Base-by-base conservation (phyloP, 2,329 filamentous ascomycete genomes). In the Fusarium begoniae region DNA sequence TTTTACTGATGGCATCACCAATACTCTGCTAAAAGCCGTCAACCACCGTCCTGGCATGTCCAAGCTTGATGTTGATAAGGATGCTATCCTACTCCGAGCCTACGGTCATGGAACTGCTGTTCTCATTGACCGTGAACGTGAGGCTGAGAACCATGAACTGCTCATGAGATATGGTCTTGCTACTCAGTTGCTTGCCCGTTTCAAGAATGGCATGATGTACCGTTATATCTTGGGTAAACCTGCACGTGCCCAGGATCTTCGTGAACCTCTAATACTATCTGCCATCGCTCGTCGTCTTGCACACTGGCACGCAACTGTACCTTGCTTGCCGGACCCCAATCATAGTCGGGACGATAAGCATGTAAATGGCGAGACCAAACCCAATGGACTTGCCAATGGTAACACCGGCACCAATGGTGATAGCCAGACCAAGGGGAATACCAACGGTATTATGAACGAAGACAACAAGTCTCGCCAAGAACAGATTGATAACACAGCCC, bases 1-100 rank as follows among this genome's bases (percentile, higher is more conserved):
- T 74, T 99, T 98, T 86, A 99, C 95, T 44, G 96, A 99, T 80
- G 96, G 96, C 80, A 99, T 98, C 84, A 99, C 96, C 75, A 99
- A 99, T 84, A 98, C 95, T 56, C 86, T 96, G 55, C 87, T 95
- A 73, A 95, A 95, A 82, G 91, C 92, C n/a, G 84, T 93, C 80
- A 94, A 94, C 81, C 89, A 87, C 75, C 87, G 87, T 32, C 82
- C 85, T 2, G 94, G 93, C 56, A 86, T 92, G 75, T 92, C 93
- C 57, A 89, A 93, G 77, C 72, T 79, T n/a, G 90, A 95, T 60
- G 88, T 96, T 75, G 95, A 98, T 83, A 88, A 89, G 70, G 94
- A 97, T 75, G 93, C 96, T 40, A 90, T 98, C 75, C 87, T 99
- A 73, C 89, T 99, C 79, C 91, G 96, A 77, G 96, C 96, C 71